phyloP scores from a whole-genome alignment of 192 early-diverging fungal species.

The Coemansia sp. region DNA sequence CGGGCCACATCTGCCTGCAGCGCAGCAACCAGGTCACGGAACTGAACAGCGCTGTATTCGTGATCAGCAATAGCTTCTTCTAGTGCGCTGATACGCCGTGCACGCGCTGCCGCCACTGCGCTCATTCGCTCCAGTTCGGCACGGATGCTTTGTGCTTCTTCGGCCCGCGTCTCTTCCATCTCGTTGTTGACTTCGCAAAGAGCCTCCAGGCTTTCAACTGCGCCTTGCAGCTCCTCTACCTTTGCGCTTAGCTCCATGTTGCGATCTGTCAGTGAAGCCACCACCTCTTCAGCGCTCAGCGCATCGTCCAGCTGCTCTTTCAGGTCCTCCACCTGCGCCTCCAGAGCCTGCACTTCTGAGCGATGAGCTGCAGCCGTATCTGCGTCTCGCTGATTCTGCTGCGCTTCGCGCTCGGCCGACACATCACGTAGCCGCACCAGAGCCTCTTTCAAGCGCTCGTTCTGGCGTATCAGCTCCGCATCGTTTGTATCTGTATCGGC shows the following conservation, averaged over 20 bases:
- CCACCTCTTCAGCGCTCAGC: conserved; percentile 77
- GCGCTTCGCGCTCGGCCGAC: conserved; percentile 65
- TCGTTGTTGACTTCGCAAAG: conserved; percentile 89
- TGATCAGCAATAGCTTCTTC: conserved; percentile 85
- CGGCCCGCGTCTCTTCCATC: conserved; percentile 88
- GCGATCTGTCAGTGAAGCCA: conserved; percentile 78
- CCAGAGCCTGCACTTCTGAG: conserved; percentile 61
- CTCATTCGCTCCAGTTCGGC: conserved; percentile 76
- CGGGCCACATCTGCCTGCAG: conserved; percentile 75
- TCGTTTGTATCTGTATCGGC: conserved; percentile 60
- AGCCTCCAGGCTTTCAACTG: conserved; percentile 84
- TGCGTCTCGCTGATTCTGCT: conserved; percentile 57
- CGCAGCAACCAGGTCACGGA: conserved; percentile 74
- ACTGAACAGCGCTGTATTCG: conserved; percentile 80
- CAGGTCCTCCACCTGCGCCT: conserved; percentile 77
- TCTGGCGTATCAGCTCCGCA: conserved; percentile 74
- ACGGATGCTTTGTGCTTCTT: conserved; percentile 81
- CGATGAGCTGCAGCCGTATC: conserved; percentile 45
- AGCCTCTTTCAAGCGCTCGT: conserved; percentile 85
- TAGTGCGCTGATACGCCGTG: conserved; percentile 57
- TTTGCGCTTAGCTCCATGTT: conserved; percentile 73
- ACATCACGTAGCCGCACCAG: conserved; percentile 81
- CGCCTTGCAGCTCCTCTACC: conserved; percentile 72
- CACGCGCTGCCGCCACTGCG: conserved; percentile 60
- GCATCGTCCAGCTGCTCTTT: conserved; percentile 79